Conservation (phyloP, 2,329 filamentous ascomycete species). For the Juglanconis juglandina region DNA sequence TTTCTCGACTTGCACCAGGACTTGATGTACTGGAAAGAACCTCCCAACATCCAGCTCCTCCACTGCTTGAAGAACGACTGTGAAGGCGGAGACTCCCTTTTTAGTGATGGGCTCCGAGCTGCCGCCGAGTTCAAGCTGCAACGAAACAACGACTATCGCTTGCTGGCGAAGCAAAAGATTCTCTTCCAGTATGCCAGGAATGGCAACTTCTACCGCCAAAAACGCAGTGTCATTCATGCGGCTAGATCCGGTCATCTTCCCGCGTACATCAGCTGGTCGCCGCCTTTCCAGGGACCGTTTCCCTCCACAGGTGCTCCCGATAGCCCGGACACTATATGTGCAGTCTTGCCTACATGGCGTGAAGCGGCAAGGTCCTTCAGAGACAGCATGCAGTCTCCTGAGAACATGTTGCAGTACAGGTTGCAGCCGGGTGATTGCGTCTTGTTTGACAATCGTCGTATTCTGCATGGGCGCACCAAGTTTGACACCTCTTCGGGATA, state of each 20-base stretch:
- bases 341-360: slow-evolving; percentile 37
- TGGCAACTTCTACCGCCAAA: slow-evolving; percentile 63
- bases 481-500: slow-evolving; percentile 68
- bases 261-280: neutral
- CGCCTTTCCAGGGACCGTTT: slow-evolving; percentile 6
- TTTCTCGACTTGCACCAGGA: slow-evolving; percentile 91
- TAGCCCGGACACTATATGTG: neutral
- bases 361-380: slow-evolving; percentile 55
- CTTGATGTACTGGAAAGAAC: slow-evolving; percentile 76
- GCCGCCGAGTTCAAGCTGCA: slow-evolving; percentile 38
- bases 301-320: slow-evolving; percentile 19
- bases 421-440: slow-evolving; percentile 81
- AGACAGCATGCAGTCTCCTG: slow-evolving; percentile 50
- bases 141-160: slow-evolving; percentile 24
- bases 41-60: slow-evolving; percentile 80
- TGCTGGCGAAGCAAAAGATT: slow-evolving; percentile 43
- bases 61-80: slow-evolving; percentile 84
- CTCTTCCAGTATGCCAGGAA: slow-evolving; percentile 57
- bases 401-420: slow-evolving; percentile 65
- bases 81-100: slow-evolving; percentile 79
- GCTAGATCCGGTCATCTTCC: slow-evolving; percentile 14
- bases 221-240: slow-evolving; percentile 49
- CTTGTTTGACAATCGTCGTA: slow-evolving; percentile 83
- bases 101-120: slow-evolving; percentile 70
- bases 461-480: slow-evolving; percentile 76